phyloP scores from a whole-genome alignment of 202 grass and related monocot species.

The Panicum virgatum region DNA sequence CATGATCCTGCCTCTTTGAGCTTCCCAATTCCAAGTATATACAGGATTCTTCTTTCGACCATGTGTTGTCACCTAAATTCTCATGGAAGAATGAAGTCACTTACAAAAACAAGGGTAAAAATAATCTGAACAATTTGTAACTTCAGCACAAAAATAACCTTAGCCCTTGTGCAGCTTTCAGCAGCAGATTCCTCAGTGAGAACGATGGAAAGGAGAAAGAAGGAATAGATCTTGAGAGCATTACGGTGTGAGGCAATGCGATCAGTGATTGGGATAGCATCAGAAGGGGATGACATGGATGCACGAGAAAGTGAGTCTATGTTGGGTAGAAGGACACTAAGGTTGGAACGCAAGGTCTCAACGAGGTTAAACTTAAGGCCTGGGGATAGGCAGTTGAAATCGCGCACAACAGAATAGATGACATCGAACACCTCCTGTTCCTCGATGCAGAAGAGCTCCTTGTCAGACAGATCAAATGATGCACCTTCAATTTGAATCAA shows the following conservation, averaged over 20 bases:
- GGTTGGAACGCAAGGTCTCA: conserved; percentile 91
- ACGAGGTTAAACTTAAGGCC: conserved; percentile 86
- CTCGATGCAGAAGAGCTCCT: conserved; percentile 92
- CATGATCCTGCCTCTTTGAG: conserved; percentile 83
- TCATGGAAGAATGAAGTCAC: conserved; percentile 20
- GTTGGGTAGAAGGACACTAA: conserved; percentile 92
- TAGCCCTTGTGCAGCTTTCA: conserved; percentile 50
- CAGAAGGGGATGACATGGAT: conserved; percentile 56
- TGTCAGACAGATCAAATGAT: conserved; percentile 90
- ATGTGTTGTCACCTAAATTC: conserved; percentile 53
- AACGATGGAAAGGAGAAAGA: conserved; percentile 81
- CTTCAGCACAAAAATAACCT: conserved; percentile 46
- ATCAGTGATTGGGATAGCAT: conserved; percentile 40
- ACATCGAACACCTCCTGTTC: conserved; percentile 87
- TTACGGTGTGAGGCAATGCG: conserved; percentile 84
- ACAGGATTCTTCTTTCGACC: conserved; percentile 77
- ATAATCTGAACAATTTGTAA: background rate
- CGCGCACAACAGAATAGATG: conserved; percentile 79
- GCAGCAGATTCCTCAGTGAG: conserved; percentile 47
- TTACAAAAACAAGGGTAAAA: background rate
- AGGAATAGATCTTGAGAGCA: conserved; percentile 88
- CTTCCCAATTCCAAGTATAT: conserved; percentile 93
- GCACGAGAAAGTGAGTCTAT: conserved; percentile 80
- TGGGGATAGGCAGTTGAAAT: conserved; percentile 61
- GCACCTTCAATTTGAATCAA: conserved; percentile 51